These are phyloP conservation scores for Fennellomyces sp. DNA, from an alignment of 371 early-diverging fungal species.

Conservation along the genomic window DNA sequence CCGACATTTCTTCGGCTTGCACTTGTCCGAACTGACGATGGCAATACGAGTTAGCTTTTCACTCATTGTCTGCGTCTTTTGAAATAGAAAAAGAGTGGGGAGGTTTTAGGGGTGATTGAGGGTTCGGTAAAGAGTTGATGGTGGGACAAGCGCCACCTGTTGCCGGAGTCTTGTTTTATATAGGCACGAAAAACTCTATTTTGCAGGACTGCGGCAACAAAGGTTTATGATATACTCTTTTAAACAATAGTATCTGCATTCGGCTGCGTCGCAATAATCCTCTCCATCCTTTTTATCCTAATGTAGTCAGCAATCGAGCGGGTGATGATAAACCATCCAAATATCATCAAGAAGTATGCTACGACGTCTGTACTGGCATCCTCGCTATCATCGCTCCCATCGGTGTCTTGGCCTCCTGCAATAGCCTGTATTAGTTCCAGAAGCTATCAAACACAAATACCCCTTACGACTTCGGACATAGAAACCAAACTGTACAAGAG, in stretches of 20 bases:
- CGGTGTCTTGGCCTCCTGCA: slow-evolving; percentile 7
- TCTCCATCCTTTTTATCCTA: slow-evolving; percentile 53
- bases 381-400: slow-evolving; percentile 16
- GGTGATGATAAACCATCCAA: slow-evolving; percentile 60
- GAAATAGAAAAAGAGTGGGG: not conserved
- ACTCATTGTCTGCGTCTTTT: slow-evolving; percentile 46
- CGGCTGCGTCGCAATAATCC: slow-evolving; percentile 39
- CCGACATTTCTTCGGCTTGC: slow-evolving; percentile 99
- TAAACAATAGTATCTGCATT: slow-evolving; percentile 30
- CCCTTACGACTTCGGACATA: slow-evolving; percentile 46
- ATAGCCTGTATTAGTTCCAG: not conserved
- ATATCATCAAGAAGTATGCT: slow-evolving; percentile 52
- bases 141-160: too few species aligned
- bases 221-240: too few species aligned
- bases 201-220: too few species aligned
- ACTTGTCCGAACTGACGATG: slow-evolving; percentile 96
- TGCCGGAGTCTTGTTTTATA: too few species aligned
- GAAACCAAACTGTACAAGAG: slow-evolving; percentile 54
- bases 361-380: slow-evolving; percentile 23
- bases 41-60: slow-evolving; percentile 93
- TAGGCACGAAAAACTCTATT: too few species aligned
- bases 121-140: too few species aligned
- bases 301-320: slow-evolving; percentile 53
- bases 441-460: not conserved
- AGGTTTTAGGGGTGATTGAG: slow-evolving; percentile 2